Conservation (phyloP, 306 rosid genomes). For the Dalbergia oliveri region DNA sequence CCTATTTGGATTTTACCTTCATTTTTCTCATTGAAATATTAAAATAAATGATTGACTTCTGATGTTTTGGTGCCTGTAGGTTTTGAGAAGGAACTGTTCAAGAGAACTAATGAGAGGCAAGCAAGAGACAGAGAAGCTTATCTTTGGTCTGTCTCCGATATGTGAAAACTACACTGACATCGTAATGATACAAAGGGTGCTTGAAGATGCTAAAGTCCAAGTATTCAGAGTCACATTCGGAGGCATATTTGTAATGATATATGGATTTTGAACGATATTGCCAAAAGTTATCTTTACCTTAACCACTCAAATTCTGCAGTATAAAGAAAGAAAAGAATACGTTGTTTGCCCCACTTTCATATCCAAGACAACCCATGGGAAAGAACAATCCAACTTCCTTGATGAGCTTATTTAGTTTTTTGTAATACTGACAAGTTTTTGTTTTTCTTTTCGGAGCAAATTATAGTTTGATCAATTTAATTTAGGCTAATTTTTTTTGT, state of each 20-base stretch:
- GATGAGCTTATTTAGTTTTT: background rate
- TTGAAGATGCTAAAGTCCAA: background rate
- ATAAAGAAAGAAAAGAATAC: background rate
- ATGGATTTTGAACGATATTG: conserved; percentile 20
- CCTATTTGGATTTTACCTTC: background rate
- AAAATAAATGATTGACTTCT: no score
- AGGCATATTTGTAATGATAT: conserved; percentile 6
- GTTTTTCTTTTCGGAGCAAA: background rate
- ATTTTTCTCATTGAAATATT: background rate
- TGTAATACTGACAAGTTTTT: background rate
- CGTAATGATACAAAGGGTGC: conserved; percentile 23
- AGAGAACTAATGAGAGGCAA: conserved; percentile 76
- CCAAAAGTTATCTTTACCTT: background rate
- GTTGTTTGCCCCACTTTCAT: background rate
- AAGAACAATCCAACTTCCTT: background rate
- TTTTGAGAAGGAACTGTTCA: conserved; percentile 74
- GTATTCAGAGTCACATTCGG: conserved; percentile 7
- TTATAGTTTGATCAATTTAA: background rate
- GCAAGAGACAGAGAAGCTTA: conserved; percentile 87
- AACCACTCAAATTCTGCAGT: background rate
- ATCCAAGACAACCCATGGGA: background rate
- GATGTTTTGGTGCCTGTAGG: conserved; percentile 51
- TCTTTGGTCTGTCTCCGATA: conserved; percentile 94
- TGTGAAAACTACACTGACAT: conserved; percentile 49
- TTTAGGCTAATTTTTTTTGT: background rate